Percentiles rank a stretch among this genome's conserved stretches.
phyloP scores from a whole-genome alignment of 345 rosid genomes.

The Cardamine resedifolia region DNA sequence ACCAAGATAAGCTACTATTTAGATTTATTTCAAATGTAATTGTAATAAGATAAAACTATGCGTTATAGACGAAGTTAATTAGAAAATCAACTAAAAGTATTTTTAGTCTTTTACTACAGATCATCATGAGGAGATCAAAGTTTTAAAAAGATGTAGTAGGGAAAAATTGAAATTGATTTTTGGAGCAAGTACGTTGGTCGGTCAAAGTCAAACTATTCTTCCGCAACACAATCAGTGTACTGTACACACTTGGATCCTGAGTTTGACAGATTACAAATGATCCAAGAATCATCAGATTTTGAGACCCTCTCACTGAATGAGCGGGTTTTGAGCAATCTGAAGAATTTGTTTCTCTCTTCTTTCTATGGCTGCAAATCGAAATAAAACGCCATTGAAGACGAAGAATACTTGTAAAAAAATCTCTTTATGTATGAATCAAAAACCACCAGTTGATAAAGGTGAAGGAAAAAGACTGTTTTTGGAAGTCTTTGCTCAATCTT shows the following conservation, averaged over 20 bases:
- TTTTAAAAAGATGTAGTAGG: background rate
- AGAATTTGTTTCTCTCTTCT: background rate
- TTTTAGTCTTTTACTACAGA: background rate
- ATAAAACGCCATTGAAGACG: background rate
- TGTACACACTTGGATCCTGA: constrained; percentile 31
- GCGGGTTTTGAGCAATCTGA: background rate
- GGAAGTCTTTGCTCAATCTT: constrained; percentile 39
- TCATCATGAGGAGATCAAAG: background rate
- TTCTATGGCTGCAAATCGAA: constrained; percentile 1
- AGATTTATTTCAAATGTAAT: background rate
- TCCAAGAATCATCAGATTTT: constrained; percentile 6
- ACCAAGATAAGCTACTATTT: constrained; percentile 14
- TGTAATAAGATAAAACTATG: background rate
- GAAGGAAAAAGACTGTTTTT: constrained; percentile 21
- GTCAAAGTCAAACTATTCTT: constrained; percentile 39
- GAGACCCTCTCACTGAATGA: background rate
- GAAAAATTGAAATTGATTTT: constrained; percentile 15
- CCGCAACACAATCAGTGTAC: constrained; percentile 18
- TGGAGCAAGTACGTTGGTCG: constrained; percentile 27
- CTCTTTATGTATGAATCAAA: background rate
- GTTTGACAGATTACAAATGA: constrained; percentile 22
- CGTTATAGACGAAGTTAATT: background rate
- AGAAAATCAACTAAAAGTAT: background rate
- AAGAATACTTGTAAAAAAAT: background rate
- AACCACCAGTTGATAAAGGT: background rate